Evolutionary conservation across 2,329 filamentous ascomycete genomes (phyloP), one percentile per base, ranked within the genome.

Genomic region (Meredithiella fracta): DNA sequence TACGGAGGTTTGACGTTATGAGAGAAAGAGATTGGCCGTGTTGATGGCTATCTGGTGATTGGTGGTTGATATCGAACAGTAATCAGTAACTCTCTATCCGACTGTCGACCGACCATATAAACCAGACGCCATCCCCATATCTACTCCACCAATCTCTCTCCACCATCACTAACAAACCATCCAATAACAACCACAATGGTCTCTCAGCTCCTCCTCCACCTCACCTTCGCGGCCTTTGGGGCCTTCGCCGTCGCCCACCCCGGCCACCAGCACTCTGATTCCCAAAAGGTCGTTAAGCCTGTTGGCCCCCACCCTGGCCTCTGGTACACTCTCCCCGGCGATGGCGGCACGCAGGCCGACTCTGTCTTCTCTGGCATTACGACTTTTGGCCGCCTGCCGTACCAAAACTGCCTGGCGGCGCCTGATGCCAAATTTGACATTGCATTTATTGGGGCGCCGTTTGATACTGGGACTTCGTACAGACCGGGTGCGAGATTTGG

Each of bases 311-410:
- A 83, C 62, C 74, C 85, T 66, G 76, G 79, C 26, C 66, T 92
- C 49, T 94, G 87, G 87, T 94, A 91, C 68, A 91, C 87, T 66
- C 71, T 94, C 3, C 87, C 87, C 2, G 87, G 86, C 37, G 87
- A 92, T 68, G 86, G 87, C 25, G 87, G 86, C 56, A 92, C 80
- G 40, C 86, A 92, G 74, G 85, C 53, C 59, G 86, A 94, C 67
- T 89, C 86, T 0, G 86, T 92, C 58, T 94, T 92, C 69, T 91
- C 85, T 1, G 87, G 87, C 26, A 92, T 94, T 64, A 85, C 84
- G 1, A 94, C 87, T 6, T 92, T 92, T 65, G 87, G 86, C 9
- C 81, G 86, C 53, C 71, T 92, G 44, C 80, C 82, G 4, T 92
- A 94, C 68, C 78, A 76, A 58, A 85, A 85, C 2, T 94, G 87